Evolutionary conservation across 2,329 filamentous ascomycete genomes (phyloP).

Genomic region (Xylariaceae sp.): DNA sequence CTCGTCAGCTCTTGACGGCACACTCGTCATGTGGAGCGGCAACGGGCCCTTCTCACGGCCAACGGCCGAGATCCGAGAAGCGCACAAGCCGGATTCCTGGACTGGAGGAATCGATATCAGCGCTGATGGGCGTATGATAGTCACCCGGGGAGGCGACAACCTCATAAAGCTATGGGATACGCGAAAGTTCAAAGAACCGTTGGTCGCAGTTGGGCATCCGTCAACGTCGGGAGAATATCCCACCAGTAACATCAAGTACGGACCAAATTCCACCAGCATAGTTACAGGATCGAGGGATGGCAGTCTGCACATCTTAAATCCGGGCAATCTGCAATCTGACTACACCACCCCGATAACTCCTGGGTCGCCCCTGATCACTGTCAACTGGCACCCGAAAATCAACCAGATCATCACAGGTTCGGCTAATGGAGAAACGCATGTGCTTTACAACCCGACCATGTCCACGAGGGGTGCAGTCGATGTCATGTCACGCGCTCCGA

Average conservation of each 20-base stretch:
- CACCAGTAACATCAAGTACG: constrained; percentile 84
- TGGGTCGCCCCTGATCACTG: constrained; percentile 72
- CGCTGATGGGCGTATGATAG: constrained; percentile 80
- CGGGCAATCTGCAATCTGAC: constrained; percentile 80
- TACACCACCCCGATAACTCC: constrained; percentile 85
- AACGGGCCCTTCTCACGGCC: constrained; percentile 82
- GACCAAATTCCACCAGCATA: constrained; percentile 75
- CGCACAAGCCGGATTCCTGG: constrained; percentile 80
- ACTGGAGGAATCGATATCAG: constrained; percentile 90
- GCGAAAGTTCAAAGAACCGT: constrained; percentile 85
- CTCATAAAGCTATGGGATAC: constrained; percentile 96
- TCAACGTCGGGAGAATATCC: constrained; percentile 82
- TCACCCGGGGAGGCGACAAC: constrained; percentile 86
- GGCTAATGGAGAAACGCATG: constrained; percentile 80
- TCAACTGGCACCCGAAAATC: constrained; percentile 88
- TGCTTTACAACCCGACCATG: constrained; percentile 83
- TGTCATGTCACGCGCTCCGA: constrained; percentile 88
- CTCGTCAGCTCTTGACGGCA: constrained; percentile 80
- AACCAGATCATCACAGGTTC: constrained; percentile 96
- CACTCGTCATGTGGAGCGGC: constrained; percentile 85
- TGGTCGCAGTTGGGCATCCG: constrained; percentile 70
- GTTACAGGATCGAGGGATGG: constrained; percentile 84
- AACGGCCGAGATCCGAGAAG: constrained; percentile 74
- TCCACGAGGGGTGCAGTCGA: constrained; percentile 78
- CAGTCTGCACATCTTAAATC: constrained; percentile 86